Conservation (phyloP, 1,139 yeast genomes). For the Hanseniaspora gamundiae region DNA sequence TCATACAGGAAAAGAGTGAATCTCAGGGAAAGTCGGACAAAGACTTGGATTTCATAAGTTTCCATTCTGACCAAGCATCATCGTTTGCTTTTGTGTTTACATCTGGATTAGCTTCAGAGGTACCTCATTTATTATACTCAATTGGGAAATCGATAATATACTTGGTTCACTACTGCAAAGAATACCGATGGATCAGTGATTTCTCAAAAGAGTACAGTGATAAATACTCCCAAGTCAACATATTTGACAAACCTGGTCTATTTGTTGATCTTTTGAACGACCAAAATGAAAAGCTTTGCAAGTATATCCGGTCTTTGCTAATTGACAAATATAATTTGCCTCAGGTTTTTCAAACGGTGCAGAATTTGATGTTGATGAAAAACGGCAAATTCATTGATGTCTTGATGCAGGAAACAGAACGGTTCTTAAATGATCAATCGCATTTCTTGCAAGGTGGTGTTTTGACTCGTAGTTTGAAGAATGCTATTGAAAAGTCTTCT, state of each 20-base stretch:
- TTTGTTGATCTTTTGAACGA: constrained; percentile 34
- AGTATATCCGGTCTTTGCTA: constrained; percentile 40
- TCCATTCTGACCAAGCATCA: constrained; percentile 24
- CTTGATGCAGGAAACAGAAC: constrained; percentile 44
- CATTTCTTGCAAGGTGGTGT: constrained; percentile 51
- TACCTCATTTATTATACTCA: constrained; percentile 41
- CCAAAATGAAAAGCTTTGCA: constrained; percentile 48
- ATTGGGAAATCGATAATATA: constrained; percentile 72
- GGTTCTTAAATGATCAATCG: constrained; percentile 50
- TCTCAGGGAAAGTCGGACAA: constrained; percentile 1
- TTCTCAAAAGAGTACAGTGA: constrained; percentile 25
- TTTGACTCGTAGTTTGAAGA: constrained; percentile 50
- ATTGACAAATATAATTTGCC: constrained; percentile 38
- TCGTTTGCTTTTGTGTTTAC: constrained; percentile 41
- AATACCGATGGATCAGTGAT: constrained; percentile 43
- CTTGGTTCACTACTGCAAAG: constrained; percentile 51
- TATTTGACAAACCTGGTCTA: constrained; percentile 9
- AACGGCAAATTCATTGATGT: constrained; percentile 69
- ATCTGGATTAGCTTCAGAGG: constrained; percentile 30
- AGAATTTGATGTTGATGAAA: constrained; percentile 56
- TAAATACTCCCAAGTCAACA: constrained; percentile 9
- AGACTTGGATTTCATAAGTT: constrained; percentile 11
- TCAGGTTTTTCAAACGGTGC: constrained; percentile 49
- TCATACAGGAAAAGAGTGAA: constrained; percentile 29
- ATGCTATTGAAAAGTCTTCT: constrained; percentile 56